phyloP scores from a whole-genome alignment of 2,329 filamentous ascomycete genomes.

The Pseudogymnoascus sp. region DNA sequence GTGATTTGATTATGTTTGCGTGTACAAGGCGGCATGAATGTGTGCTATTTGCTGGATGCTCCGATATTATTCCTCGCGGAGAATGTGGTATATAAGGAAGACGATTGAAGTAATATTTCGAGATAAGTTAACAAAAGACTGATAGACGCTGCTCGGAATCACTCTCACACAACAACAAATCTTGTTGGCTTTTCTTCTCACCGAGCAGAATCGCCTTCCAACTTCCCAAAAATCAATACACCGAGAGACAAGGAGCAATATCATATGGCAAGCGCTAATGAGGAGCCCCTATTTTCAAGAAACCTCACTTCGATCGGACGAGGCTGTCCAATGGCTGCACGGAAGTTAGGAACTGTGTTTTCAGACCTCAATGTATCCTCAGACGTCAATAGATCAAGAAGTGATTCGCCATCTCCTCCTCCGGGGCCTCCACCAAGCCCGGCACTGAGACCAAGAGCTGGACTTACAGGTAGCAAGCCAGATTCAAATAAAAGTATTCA shows the following conservation, averaged over 20 bases:
- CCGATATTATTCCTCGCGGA: background rate
- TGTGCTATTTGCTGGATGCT: background rate
- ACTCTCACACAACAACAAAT: background rate
- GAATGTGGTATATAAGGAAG: background rate
- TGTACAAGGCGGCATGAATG: constrained; percentile 2
- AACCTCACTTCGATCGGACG: background rate
- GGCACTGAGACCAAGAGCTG: constrained; percentile 16
- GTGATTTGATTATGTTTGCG: constrained; percentile 7
- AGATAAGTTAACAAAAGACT: background rate
- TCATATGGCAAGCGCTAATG: constrained; percentile 5
- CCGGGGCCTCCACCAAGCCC: constrained; percentile 33
- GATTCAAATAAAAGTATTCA: constrained; percentile 1
- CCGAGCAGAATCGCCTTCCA: background rate
- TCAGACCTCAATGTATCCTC: background rate
- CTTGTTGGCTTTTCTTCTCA: background rate
- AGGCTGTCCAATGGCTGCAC: background rate
- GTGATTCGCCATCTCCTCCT: constrained; percentile 32
- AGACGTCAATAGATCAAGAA: constrained; percentile 27
- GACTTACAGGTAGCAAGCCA: constrained; percentile 9
- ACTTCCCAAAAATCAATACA: background rate
- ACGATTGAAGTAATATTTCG: background rate
- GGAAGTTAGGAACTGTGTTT: background rate
- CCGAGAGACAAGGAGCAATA: background rate
- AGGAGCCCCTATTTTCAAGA: background rate
- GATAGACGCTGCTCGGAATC: background rate